phyloP scores from a whole-genome alignment of 2,329 filamentous ascomycete genomes.

The Lachnellula occidentalis region DNA sequence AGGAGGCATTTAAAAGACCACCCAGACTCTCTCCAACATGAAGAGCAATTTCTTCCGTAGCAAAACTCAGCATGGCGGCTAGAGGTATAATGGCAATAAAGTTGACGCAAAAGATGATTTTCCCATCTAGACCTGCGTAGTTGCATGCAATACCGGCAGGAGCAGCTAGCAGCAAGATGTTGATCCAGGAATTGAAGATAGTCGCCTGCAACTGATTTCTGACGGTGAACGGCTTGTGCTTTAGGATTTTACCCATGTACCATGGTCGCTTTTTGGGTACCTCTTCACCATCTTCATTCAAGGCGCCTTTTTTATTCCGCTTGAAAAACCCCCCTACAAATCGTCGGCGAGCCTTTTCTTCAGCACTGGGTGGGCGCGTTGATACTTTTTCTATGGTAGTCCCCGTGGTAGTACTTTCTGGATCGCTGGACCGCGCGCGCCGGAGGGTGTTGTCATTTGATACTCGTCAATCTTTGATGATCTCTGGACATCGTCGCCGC shows the following conservation, averaged over 20 bases:
- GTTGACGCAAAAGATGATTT: slow-evolving; percentile 78
- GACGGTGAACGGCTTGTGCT: slow-evolving; percentile 47
- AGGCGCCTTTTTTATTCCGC: slow-evolving; percentile 9
- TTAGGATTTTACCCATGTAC: slow-evolving; percentile 35
- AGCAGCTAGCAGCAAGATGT: slow-evolving; percentile 71
- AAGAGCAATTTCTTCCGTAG: slow-evolving; percentile 84
- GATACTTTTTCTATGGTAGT: slow-evolving; percentile 10
- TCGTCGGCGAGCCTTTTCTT: slow-evolving; percentile 18
- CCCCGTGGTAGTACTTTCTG: slow-evolving; percentile 7
- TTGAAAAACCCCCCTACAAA: slow-evolving; percentile 16
- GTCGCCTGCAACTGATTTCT: slow-evolving; percentile 67
- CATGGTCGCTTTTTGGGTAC: slow-evolving; percentile 25
- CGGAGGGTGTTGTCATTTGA: slow-evolving; percentile 7
- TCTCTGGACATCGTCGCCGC: slow-evolving; percentile 1
- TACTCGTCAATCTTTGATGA: slow-evolving; percentile 13
- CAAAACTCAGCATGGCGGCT: slow-evolving; percentile 79
- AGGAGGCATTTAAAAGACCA: slow-evolving; percentile 83
- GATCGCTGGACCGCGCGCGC: slow-evolving; percentile 15
- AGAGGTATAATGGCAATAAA: slow-evolving; percentile 91
- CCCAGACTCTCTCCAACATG: slow-evolving; percentile 80
- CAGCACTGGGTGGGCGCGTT: slow-evolving; percentile 12
- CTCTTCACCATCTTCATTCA: slow-evolving; percentile 11
- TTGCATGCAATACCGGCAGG: slow-evolving; percentile 75
- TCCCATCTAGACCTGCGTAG: slow-evolving; percentile 52
- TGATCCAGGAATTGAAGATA: slow-evolving; percentile 79